Percentiles rank a stretch among this genome's conserved stretches.
Conservation (phyloP, 768 basidiomycete genomes). For the Vishniacozyma victoriae region DNA sequence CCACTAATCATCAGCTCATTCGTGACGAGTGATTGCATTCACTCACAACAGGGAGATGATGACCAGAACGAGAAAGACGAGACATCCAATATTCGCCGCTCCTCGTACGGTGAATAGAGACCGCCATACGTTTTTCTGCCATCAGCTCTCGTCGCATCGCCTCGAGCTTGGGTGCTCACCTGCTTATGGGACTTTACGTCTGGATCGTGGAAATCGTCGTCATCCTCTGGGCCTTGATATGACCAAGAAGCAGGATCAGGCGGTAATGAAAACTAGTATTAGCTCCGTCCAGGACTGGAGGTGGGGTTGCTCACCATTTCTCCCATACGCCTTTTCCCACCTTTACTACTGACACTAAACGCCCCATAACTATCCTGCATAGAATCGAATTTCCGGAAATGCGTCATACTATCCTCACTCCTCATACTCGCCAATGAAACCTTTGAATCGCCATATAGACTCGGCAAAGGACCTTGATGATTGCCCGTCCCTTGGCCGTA, state of each 20-base stretch:
- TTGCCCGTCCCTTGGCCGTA: no score
- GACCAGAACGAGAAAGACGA: constrained; percentile 62
- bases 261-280: constrained; percentile 35
- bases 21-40: not conserved
- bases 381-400: constrained; percentile 30
- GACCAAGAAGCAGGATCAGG: constrained; percentile 40
- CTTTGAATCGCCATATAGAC: constrained; percentile 23
- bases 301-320: constrained; percentile 27
- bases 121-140: constrained; percentile 36
- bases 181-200: constrained; percentile 12
- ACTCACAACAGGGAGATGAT: constrained; percentile 64
- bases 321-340: constrained; percentile 28
- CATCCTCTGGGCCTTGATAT: constrained; percentile 38
- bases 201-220: constrained; percentile 46
- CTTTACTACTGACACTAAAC: constrained; percentile 38
- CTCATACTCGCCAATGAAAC: constrained; percentile 18
- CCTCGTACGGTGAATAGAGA: constrained; percentile 73
- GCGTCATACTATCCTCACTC: constrained; percentile 32
- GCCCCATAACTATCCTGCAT: constrained; percentile 19
- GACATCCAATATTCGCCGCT: constrained; percentile 67
- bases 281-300: not conserved
- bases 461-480: constrained; percentile 17
- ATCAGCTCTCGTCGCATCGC: not conserved
- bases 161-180: constrained; percentile 5
- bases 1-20: not conserved